Evolutionary conservation across 148 eudicot genomes (phyloP).

Genomic region (Polygonum maritimum): DNA sequence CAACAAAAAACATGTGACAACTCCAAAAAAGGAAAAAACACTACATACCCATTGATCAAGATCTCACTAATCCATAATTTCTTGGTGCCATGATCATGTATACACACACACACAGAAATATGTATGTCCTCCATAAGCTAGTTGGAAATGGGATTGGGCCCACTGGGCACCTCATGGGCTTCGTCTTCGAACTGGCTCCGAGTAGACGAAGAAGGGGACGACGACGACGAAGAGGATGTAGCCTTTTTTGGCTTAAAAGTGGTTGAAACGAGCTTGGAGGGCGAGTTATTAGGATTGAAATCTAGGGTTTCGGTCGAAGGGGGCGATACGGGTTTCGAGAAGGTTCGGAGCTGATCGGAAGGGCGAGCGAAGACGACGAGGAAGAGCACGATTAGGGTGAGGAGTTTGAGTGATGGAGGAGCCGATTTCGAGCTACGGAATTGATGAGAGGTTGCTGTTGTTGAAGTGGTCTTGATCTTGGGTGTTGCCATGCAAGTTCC

Average conservation of each 20-base stretch:
- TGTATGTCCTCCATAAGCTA: background rate
- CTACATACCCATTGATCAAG: background rate
- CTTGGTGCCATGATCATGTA: conserved; percentile 6
- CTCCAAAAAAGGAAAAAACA: background rate
- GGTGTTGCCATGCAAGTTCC: background rate
- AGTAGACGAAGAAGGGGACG: background rate
- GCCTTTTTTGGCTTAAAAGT: background rate
- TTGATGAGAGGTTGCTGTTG: background rate
- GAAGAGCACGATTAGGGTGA: background rate
- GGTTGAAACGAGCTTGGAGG: background rate
- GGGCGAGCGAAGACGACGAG: background rate
- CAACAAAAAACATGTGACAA: background rate
- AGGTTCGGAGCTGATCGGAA: background rate
- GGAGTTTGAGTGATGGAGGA: background rate
- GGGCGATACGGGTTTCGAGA: background rate
- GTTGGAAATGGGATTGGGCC: conserved; percentile 9
- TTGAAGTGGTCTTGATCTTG: background rate
- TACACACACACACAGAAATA: background rate
- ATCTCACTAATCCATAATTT: background rate
- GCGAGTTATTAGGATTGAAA: background rate
- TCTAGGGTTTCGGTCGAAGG: background rate
- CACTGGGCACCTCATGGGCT: conserved; percentile 5
- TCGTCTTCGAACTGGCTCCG: background rate
- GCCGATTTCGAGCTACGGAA: background rate
- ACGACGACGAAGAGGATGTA: background rate